Evolutionary conservation across 345 rosid genomes (phyloP).

Genomic region (Fremontodendron californicum): DNA sequence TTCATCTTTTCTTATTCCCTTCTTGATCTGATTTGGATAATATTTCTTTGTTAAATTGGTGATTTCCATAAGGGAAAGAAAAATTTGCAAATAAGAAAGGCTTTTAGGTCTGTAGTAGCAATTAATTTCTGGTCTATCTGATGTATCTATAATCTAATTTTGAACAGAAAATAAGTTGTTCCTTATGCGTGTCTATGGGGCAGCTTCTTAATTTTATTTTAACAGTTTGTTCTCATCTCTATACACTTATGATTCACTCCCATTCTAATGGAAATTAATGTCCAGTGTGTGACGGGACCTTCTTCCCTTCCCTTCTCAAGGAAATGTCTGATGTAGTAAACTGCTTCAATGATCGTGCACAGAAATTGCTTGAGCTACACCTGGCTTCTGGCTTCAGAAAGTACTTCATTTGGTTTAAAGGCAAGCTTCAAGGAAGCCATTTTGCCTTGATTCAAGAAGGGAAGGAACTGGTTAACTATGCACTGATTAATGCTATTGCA

Average conservation of each 20-base stretch:
- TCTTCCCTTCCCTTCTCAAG: slow-evolving; percentile 78
- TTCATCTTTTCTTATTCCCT: background rate
- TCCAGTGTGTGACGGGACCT: slow-evolving; percentile 82
- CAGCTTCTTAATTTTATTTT: background rate
- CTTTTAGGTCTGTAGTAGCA: background rate
- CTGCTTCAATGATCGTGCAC: slow-evolving; percentile 73
- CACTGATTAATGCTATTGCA: slow-evolving; percentile 74
- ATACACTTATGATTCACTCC: background rate
- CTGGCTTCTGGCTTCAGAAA: slow-evolving; percentile 73
- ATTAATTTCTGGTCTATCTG: background rate
- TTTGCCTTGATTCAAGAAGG: slow-evolving; percentile 66
- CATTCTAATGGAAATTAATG: slow-evolving; percentile 2
- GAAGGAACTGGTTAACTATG: slow-evolving; percentile 74
- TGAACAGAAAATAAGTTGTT: background rate
- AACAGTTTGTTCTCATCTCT: background rate
- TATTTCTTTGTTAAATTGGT: background rate
- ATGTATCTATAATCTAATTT: background rate
- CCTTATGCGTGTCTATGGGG: background rate
- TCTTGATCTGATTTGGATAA: background rate
- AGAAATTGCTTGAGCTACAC: slow-evolving; percentile 75
- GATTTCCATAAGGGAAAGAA: background rate
- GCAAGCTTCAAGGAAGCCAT: slow-evolving; percentile 44
- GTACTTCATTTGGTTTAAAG: slow-evolving; percentile 68
- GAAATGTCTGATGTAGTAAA: slow-evolving; percentile 83
- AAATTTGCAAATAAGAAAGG: background rate